Conservation (phyloP, 495 filamentous ascomycete genomes). For the Aspergillus coremiiformis region DNA sequence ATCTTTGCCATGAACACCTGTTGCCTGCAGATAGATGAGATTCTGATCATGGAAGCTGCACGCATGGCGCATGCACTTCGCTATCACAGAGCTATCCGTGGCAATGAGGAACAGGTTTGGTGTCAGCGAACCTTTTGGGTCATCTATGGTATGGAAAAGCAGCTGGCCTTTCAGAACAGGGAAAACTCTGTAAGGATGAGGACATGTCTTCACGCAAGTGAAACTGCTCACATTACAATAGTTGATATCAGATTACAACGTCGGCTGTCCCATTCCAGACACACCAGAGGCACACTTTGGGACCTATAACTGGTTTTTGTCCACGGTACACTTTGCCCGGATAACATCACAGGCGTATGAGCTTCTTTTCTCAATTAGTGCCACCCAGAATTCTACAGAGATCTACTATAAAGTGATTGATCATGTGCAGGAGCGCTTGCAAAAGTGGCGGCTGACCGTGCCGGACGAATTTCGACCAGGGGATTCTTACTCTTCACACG, state of each 20-base stretch:
- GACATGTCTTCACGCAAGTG: neutral
- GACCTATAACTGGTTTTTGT: slow-evolving; percentile 28
- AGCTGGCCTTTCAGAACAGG: slow-evolving; percentile 21
- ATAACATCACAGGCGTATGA: slow-evolving; percentile 25
- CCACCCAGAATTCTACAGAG: slow-evolving; percentile 16
- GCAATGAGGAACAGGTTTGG: slow-evolving; percentile 4
- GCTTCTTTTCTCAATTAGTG: slow-evolving; percentile 26
- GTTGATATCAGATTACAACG: slow-evolving; percentile 19
- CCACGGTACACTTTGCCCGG: slow-evolving; percentile 19
- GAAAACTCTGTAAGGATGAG: slow-evolving; percentile 23
- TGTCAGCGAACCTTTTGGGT: slow-evolving; percentile 30
- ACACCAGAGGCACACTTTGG: slow-evolving; percentile 21
- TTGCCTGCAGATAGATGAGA: slow-evolving; percentile 27
- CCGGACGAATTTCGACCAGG: slow-evolving; percentile 22
- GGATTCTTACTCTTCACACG: neutral
- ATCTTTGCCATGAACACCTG: slow-evolving; percentile 26
- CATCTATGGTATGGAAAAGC: slow-evolving; percentile 30
- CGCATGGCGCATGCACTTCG: slow-evolving; percentile 23
- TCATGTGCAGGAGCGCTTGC: slow-evolving; percentile 18
- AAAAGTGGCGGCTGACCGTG: slow-evolving; percentile 24
- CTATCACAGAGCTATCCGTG: slow-evolving; percentile 13
- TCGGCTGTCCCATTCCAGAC: slow-evolving; percentile 25
- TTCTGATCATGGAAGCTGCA: slow-evolving; percentile 24
- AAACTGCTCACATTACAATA: neutral
- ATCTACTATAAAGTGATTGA: slow-evolving; percentile 19